Conservation (phyloP, 2,329 filamentous ascomycete species). For the Seiridium cupressi region DNA sequence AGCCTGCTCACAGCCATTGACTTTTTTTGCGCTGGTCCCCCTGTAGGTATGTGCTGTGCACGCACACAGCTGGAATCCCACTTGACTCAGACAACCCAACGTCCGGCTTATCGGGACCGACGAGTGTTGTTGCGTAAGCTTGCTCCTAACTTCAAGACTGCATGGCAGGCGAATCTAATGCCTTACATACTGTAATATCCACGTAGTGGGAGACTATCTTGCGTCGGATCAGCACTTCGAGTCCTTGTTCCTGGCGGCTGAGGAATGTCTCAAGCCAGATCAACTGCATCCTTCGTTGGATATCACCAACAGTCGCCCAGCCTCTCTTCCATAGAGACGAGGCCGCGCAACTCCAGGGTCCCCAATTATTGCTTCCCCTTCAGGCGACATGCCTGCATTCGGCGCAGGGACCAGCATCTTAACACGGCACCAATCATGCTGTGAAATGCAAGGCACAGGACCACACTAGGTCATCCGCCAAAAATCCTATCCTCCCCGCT, state of each 20-base stretch:
- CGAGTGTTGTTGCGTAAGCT: neutral
- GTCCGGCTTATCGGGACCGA: neutral
- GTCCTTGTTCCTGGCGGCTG: neutral
- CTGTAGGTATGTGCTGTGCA: neutral
- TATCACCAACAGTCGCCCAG: neutral
- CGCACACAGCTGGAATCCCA: neutral
- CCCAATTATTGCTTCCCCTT: neutral
- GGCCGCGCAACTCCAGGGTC: too few relatives aligned
- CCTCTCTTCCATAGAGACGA: too few relatives aligned
- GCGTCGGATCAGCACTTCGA: neutral
- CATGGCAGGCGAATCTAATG: too few relatives aligned
- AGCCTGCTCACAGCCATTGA: neutral
- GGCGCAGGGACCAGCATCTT: neutral
- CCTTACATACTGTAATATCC: too few relatives aligned
- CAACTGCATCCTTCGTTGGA: neutral
- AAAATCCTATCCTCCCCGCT: neutral
- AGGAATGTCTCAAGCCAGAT: neutral
- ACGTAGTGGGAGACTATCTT: too few relatives aligned
- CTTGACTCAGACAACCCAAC: neutral
- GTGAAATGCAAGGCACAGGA: neutral
- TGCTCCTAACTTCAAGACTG: too few relatives aligned
- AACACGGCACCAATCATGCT: neutral
- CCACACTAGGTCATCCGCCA: neutral
- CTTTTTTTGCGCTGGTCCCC: neutral
- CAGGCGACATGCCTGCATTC: neutral